Evolutionary conservation across 2,329 filamentous ascomycete genomes (phyloP).

Genomic region (Xylariomycetidae sp.): DNA sequence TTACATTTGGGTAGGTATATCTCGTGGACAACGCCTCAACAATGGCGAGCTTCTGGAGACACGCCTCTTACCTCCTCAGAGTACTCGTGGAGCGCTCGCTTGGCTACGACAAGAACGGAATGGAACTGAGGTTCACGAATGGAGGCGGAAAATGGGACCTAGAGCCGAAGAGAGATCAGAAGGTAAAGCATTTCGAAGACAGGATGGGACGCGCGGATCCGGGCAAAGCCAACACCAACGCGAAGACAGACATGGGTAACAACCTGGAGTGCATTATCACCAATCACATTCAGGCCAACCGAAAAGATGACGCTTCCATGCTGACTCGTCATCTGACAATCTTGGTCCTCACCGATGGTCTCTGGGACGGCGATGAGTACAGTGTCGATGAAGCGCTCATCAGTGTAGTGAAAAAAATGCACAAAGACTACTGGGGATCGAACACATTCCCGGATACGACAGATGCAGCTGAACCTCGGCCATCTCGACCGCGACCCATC

Average conservation of each 20-base stretch:
- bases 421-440: slow-evolving; percentile 3
- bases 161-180: slow-evolving; percentile 3
- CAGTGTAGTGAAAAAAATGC: slow-evolving; percentile 3
- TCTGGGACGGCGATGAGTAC: slow-evolving; percentile 6
- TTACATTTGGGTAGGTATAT: slow-evolving; percentile 16
- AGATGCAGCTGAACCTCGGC: background rate
- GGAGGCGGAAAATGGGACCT: slow-evolving; percentile 2
- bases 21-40: slow-evolving; percentile 23
- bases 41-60: slow-evolving; percentile 19
- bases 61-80: slow-evolving; percentile 16
- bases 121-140: slow-evolving; percentile 13
- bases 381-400: slow-evolving; percentile 5
- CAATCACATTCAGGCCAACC: slow-evolving; percentile 3
- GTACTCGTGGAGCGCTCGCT: slow-evolving; percentile 19
- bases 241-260: slow-evolving; percentile 4
- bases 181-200: background rate
- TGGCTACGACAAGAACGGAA: slow-evolving; percentile 24
- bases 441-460: background rate
- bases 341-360: slow-evolving; percentile 9
- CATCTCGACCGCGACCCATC: slow-evolving; percentile 14
- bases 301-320: slow-evolving; percentile 4
- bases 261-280: slow-evolving; percentile 4
- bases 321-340: slow-evolving; percentile 11
- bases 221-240: background rate
- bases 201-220: slow-evolving; percentile 4